These are phyloP conservation scores for Penicillium sp. DNA, from an alignment of 2,329 filamentous ascomycete species.

Conservation along the genomic window DNA sequence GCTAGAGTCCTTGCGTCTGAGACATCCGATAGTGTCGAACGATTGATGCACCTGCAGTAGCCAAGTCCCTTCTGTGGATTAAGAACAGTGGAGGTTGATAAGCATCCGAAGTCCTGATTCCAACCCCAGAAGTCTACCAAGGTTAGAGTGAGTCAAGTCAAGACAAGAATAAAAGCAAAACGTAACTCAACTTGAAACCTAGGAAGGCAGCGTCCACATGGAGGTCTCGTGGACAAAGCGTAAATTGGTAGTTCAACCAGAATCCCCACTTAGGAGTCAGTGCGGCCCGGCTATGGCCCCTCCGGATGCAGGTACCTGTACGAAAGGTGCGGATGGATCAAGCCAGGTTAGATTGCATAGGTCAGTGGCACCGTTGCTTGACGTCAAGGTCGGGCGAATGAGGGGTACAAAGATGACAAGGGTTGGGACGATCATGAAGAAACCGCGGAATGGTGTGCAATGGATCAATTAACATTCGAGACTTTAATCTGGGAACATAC, in stretches of 20 bases:
- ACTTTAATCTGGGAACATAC: neutral
- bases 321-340: neutral
- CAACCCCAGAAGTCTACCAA: neutral
- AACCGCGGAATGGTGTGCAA: neutral
- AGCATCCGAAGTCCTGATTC: neutral
- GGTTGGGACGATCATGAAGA: neutral
- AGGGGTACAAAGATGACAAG: neutral
- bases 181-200: conserved; percentile 16
- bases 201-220: conserved; percentile 18
- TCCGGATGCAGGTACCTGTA: conserved; percentile 24
- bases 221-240: conserved; percentile 24
- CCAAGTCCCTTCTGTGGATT: conserved; percentile 3
- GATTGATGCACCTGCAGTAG: conserved; percentile 13
- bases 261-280: conserved; percentile 12
- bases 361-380: neutral
- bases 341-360: neutral
- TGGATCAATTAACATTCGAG: neutral
- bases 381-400: neutral
- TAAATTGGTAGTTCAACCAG: neutral
- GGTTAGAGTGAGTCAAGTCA: neutral
- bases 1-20: conserved; percentile 15
- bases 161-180: neutral
- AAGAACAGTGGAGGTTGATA: conserved; percentile 8
- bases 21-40: conserved; percentile 18
- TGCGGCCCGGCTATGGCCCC: conserved; percentile 5